Percentiles rank a stretch among this genome's conserved stretches.
phyloP scores from a whole-genome alignment of 352 stramenopile genomes.

The Nothophytophthora sp. region DNA sequence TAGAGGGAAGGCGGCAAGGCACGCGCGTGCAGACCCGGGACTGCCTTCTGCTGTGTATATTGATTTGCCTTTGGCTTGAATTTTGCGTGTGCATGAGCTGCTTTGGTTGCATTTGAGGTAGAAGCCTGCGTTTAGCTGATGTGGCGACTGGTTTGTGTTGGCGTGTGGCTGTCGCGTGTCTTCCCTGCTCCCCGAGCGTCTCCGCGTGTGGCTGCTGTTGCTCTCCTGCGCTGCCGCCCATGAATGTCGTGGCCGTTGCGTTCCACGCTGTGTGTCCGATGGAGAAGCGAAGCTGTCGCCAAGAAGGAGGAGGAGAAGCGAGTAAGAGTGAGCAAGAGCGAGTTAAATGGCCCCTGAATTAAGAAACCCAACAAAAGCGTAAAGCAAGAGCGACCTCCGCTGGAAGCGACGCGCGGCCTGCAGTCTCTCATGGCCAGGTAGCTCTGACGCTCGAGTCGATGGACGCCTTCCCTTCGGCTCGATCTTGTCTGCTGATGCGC shows the following conservation, averaged over 20 bases:
- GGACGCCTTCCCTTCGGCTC: no score
- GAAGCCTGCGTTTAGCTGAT: conserved; percentile 35
- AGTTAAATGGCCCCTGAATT: conserved; percentile 21
- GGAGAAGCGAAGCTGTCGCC: conserved; percentile 9
- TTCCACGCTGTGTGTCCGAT: conserved; percentile 7
- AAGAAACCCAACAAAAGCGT: conserved; percentile 25
- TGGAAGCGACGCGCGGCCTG: no score
- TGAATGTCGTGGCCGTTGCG: conserved; percentile 22
- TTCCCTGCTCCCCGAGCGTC: conserved; percentile 4
- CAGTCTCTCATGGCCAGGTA: no score
- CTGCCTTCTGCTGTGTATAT: conserved; percentile 7
- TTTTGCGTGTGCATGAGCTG: conserved; percentile 24
- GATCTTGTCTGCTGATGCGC: no score
- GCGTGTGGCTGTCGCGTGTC: conserved; percentile 9
- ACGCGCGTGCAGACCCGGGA: background rate
- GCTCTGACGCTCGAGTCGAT: no score
- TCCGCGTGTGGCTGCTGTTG: conserved; percentile 14
- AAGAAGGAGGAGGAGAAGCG: conserved; percentile 13
- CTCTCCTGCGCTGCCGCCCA: conserved; percentile 15
- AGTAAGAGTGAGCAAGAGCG: conserved; percentile 19
- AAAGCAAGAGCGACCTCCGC: no score
- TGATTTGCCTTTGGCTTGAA: conserved; percentile 20
- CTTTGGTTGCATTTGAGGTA: conserved; percentile 19
- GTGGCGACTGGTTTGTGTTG: conserved; percentile 14
- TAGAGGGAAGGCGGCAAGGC: background rate